Evolutionary conservation across 2,329 filamentous ascomycete species (phyloP).

Genomic region (Microsporum ferrugineum): DNA sequence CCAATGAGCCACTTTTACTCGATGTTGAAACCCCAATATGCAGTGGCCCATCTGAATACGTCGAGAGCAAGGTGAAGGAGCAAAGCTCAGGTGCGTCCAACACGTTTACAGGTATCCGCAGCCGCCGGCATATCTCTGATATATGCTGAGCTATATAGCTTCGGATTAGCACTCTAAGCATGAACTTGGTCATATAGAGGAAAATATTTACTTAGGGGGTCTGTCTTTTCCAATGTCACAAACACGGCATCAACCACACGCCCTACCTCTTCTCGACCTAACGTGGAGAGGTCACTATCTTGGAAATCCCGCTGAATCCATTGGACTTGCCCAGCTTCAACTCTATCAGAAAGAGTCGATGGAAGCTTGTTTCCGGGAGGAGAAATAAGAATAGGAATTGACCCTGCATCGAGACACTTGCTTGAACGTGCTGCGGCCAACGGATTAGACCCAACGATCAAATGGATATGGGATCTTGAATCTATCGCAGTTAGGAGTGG

Average conservation of each 20-base stretch:
- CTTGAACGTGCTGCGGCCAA: slow-evolving; percentile 74
- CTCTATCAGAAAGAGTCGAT: slow-evolving; percentile 35
- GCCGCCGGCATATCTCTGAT: slow-evolving; percentile 59
- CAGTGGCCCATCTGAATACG: slow-evolving; percentile 77
- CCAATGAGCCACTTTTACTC: slow-evolving; percentile 85
- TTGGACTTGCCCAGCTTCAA: slow-evolving; percentile 32
- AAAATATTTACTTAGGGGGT: slow-evolving; percentile 36
- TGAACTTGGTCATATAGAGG: not conserved
- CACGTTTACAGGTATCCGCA: slow-evolving; percentile 87
- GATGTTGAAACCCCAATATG: slow-evolving; percentile 95
- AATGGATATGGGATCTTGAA: slow-evolving; percentile 48
- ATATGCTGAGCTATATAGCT: slow-evolving; percentile 51
- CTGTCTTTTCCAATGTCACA: slow-evolving; percentile 52
- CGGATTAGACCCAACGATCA: slow-evolving; percentile 76
- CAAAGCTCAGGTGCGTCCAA: slow-evolving; percentile 77
- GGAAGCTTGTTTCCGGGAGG: slow-evolving; percentile 53
- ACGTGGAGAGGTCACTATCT: slow-evolving; percentile 57
- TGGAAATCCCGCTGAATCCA: slow-evolving; percentile 46
- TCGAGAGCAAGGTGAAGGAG: slow-evolving; percentile 80
- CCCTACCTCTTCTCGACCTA: slow-evolving; percentile 71
- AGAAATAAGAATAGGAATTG: slow-evolving; percentile 66
- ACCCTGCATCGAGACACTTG: slow-evolving; percentile 71
- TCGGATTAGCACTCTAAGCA: not conserved
- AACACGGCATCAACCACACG: slow-evolving; percentile 83
- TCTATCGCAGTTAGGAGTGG: slow-evolving; percentile 31